Evolutionary conservation across 352 stramenopile species (phyloP).

Genomic region (Globisporangium yorkense): DNA sequence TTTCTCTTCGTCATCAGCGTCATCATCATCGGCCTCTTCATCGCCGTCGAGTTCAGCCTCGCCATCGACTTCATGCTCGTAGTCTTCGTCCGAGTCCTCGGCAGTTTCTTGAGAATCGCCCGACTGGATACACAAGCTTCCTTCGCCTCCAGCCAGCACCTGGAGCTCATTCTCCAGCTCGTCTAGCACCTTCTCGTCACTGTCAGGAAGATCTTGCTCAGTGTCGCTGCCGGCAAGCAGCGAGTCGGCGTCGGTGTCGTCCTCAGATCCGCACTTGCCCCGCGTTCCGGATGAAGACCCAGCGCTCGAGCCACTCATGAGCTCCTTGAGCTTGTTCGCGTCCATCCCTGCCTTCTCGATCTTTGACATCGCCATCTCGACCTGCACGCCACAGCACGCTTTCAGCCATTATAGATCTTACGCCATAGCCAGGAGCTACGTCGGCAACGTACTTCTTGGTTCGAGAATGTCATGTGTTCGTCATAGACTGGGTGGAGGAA

Average conservation of each 20-base stretch:
- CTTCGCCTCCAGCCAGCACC: not conserved
- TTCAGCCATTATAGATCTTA: too few species aligned
- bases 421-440: too few species aligned
- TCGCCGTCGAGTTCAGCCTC: constrained; percentile 9
- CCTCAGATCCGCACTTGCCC: constrained; percentile 1
- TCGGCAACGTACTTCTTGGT: constrained; percentile 41
- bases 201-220: constrained; percentile 10
- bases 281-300: not conserved
- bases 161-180: constrained; percentile 11
- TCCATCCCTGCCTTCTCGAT: constrained; percentile 55
- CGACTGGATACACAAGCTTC: constrained; percentile 1
- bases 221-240: constrained; percentile 4
- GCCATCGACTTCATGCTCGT: constrained; percentile 9
- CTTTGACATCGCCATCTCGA: constrained; percentile 68
- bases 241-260: constrained; percentile 9
- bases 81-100: not conserved
- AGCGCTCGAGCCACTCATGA: constrained; percentile 20
- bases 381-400: constrained; percentile 12
- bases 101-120: not conserved
- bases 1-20: not conserved
- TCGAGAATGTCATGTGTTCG: constrained; percentile 49
- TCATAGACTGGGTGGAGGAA: constrained; percentile 37
- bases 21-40: constrained; percentile 10
- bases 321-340: constrained; percentile 31
- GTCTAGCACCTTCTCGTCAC: constrained; percentile 9